A percentile compares a stretch with the other conserved stretches of the same genome.
phyloP scores from a whole-genome alignment of 306 rosid species.

The Quercus robur region DNA sequence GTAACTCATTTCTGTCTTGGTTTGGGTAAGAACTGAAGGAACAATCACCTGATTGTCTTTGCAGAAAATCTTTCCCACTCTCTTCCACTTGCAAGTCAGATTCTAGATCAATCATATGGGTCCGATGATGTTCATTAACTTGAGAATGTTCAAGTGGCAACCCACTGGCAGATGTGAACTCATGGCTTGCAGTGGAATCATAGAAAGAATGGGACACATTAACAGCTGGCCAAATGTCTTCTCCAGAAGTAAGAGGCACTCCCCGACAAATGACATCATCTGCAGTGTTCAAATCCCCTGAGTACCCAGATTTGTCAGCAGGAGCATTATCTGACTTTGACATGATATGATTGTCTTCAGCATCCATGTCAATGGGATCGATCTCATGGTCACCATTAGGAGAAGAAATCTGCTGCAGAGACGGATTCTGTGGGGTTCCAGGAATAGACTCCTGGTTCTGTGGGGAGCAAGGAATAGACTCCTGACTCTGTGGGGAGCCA shows the following conservation, averaged over 20 bases:
- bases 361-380: conserved; percentile 27
- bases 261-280: conserved; percentile 41
- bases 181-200: conserved; percentile 57
- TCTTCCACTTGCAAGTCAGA: conserved; percentile 51
- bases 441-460: conserved; percentile 17
- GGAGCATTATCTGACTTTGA: conserved; percentile 25
- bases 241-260: conserved; percentile 40
- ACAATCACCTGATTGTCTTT: conserved; percentile 41
- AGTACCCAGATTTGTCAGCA: conserved; percentile 34
- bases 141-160: conserved; percentile 49
- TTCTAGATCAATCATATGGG: conserved; percentile 52
- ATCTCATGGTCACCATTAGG: conserved; percentile 28
- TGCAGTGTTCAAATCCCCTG: conserved; percentile 34
- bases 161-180: conserved; percentile 40
- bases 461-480: conserved; percentile 34
- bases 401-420: conserved; percentile 24
- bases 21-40: conserved; percentile 57
- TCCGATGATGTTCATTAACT: conserved; percentile 37
- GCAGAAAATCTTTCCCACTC: conserved; percentile 42
- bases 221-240: conserved; percentile 61
- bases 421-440: conserved; percentile 17
- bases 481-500: conserved; percentile 21
- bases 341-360: conserved; percentile 24
- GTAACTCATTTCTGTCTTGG: conserved; percentile 68
- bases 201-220: conserved; percentile 62